Conservation (phyloP, 2,329 filamentous ascomycete genomes). For the Paecilomyces formosus region DNA sequence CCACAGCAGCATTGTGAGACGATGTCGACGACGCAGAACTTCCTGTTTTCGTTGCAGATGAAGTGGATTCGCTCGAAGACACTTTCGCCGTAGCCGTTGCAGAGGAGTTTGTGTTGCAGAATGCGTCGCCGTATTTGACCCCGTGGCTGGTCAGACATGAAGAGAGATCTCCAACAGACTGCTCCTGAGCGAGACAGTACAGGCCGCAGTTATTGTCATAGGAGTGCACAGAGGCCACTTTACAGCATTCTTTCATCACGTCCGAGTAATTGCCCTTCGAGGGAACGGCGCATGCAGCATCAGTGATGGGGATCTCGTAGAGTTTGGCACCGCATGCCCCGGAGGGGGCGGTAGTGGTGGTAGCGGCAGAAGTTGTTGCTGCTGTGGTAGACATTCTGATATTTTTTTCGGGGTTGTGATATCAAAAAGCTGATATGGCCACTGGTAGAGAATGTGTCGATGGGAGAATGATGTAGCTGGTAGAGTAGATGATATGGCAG, state of each 20-base stretch:
- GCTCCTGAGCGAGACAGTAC: conserved; percentile 43
- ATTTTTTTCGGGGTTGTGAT: neutral
- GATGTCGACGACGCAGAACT: conserved; percentile 10
- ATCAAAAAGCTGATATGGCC: neutral
- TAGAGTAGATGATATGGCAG: neutral
- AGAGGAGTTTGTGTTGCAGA: conserved; percentile 35
- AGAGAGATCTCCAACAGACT: conserved; percentile 27
- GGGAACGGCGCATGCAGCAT: conserved; percentile 40
- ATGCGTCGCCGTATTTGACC: conserved; percentile 31
- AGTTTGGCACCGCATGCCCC: conserved; percentile 19
- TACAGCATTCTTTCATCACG: conserved; percentile 42
- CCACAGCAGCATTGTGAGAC: conserved; percentile 11
- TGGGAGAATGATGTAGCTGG: neutral
- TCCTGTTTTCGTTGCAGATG: neutral
- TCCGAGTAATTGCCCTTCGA: conserved; percentile 34
- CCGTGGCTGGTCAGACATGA: conserved; percentile 36
- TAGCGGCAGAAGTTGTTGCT: conserved; percentile 7
- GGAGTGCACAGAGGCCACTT: conserved; percentile 34
- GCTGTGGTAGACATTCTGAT: conserved; percentile 12
- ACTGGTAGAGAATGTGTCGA: neutral
- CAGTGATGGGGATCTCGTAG: conserved; percentile 38
- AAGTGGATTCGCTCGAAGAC: neutral
- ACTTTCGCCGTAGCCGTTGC: conserved; percentile 31
- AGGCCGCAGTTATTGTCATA: conserved; percentile 45
- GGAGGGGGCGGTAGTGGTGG: conserved; percentile 13